Percentiles rank a stretch among this genome's conserved stretches.
Conservation (phyloP, 2,329 filamentous ascomycete species). For the Paraphoma chrysanthemicola region DNA sequence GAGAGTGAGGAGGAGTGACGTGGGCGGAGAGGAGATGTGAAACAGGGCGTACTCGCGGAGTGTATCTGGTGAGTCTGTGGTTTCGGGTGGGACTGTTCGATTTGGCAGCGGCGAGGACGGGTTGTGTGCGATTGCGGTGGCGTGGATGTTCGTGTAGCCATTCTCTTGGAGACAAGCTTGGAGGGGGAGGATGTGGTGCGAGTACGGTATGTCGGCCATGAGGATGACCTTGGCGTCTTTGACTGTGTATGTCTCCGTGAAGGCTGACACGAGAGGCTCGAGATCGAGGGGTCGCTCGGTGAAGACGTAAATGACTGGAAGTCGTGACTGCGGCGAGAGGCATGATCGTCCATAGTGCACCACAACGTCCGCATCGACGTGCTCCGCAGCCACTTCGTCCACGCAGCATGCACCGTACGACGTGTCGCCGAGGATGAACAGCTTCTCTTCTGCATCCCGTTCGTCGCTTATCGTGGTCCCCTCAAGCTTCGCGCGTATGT, state of each 20-base stretch:
- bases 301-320: constrained; percentile 91
- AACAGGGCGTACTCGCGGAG: constrained; percentile 78
- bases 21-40: constrained; percentile 81
- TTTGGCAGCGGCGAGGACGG: constrained; percentile 86
- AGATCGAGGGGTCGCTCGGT: constrained; percentile 75
- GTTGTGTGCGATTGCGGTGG: constrained; percentile 76
- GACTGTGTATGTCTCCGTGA: constrained; percentile 73
- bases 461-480: constrained; percentile 16
- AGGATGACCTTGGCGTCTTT: constrained; percentile 72
- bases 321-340: constrained; percentile 83
- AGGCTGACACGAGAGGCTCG: constrained; percentile 64
- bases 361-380: constrained; percentile 87
- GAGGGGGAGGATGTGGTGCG: constrained; percentile 72
- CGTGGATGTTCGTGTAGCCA: constrained; percentile 75
- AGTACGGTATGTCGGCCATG: constrained; percentile 89
- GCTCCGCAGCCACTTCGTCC: constrained; percentile 94
- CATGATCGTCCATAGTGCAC: constrained; percentile 95
- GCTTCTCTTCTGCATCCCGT: constrained; percentile 47
- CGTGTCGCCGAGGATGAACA: constrained; percentile 92
- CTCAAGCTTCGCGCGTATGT: constrained; percentile 22
- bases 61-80: constrained; percentile 52
- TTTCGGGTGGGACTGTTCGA: constrained; percentile 67
- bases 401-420: constrained; percentile 98
- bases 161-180: constrained; percentile 59
- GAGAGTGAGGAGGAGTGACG: constrained; percentile 84